These are phyloP conservation scores for Aspergillus taichungensis DNA, from an alignment of 495 filamentous ascomycete genomes.

Conservation along the genomic window DNA sequence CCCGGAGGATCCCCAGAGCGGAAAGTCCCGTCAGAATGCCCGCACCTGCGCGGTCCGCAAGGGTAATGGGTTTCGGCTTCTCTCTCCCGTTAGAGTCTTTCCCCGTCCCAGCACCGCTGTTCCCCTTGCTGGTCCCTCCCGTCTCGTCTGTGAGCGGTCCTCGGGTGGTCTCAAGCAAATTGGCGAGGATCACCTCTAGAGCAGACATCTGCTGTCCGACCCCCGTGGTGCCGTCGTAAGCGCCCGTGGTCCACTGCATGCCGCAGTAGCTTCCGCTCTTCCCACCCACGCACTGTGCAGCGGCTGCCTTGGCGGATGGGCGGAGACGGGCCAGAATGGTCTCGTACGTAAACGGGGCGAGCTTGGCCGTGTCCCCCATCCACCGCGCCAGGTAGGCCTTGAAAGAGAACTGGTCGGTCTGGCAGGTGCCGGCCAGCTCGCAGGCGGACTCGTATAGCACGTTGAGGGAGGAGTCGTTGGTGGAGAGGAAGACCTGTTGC, in stretches of 20 bases:
- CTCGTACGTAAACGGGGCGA: slow-evolving; percentile 28
- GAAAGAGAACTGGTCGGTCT: slow-evolving; percentile 33
- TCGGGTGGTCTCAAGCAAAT: neutral
- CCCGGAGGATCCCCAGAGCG: too few relatives aligned
- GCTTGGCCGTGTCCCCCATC: slow-evolving; percentile 27
- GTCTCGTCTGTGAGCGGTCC: neutral
- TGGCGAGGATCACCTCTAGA: slow-evolving; percentile 56
- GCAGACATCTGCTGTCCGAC: slow-evolving; percentile 63
- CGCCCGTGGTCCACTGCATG: slow-evolving; percentile 18
- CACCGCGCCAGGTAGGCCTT: slow-evolving; percentile 39
- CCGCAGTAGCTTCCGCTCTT: slow-evolving; percentile 13
- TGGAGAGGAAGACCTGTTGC: slow-evolving; percentile 47
- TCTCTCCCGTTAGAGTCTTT: neutral
- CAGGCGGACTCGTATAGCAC: slow-evolving; percentile 35
- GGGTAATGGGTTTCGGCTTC: neutral
- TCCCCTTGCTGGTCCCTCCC: neutral
- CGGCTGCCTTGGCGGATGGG: slow-evolving; percentile 27
- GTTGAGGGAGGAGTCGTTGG: slow-evolving; percentile 23
- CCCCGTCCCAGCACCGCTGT: neutral
- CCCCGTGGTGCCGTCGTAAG: slow-evolving; percentile 25
- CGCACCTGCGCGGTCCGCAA: neutral
- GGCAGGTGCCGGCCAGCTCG: slow-evolving; percentile 25
- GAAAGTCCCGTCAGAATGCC: neutral
- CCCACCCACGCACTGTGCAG: slow-evolving; percentile 26
- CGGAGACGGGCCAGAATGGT: slow-evolving; percentile 19